These are phyloP conservation scores for Pleurostoma richardsiae DNA, from an alignment of 2,329 filamentous ascomycete species.

Conservation along the genomic window DNA sequence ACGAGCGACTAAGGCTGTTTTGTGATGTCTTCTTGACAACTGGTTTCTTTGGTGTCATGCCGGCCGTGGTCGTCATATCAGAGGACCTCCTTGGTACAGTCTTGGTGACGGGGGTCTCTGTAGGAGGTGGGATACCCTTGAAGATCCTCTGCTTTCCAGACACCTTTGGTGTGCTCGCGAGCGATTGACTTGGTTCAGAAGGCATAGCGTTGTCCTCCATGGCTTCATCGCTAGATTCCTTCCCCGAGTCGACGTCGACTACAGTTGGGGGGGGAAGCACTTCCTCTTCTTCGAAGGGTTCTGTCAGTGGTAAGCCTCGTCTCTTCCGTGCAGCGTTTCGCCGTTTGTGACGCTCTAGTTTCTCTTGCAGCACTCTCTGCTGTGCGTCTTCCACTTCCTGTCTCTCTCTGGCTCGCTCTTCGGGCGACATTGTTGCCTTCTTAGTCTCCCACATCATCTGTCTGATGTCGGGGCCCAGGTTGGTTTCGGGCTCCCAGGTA, in stretches of 20 bases:
- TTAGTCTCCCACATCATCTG: conserved; percentile 37
- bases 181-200: too few relatives aligned
- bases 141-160: background rate
- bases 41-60: background rate
- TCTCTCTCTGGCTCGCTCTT: too few relatives aligned
- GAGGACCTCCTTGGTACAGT: too few relatives aligned
- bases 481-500: conserved; percentile 49
- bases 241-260: background rate
- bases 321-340: conserved; percentile 38
- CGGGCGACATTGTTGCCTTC: conserved; percentile 2
- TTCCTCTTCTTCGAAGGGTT: background rate
- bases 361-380: conserved; percentile 9
- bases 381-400: too few relatives aligned
- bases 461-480: conserved; percentile 33
- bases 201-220: conserved; percentile 6
- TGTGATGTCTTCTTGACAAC: background rate
- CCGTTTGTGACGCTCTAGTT: conserved; percentile 29
- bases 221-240: background rate
- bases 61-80: too few relatives aligned
- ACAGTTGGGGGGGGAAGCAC: background rate
- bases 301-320: conserved; percentile 26
- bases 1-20: background rate
- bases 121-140: conserved; percentile 4
- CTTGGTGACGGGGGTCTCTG: conserved; percentile 4
- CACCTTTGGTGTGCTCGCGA: too few relatives aligned